Base-by-base conservation (phyloP, 805 yeast species). In the Wickerhamomyces queroliae region DNA sequence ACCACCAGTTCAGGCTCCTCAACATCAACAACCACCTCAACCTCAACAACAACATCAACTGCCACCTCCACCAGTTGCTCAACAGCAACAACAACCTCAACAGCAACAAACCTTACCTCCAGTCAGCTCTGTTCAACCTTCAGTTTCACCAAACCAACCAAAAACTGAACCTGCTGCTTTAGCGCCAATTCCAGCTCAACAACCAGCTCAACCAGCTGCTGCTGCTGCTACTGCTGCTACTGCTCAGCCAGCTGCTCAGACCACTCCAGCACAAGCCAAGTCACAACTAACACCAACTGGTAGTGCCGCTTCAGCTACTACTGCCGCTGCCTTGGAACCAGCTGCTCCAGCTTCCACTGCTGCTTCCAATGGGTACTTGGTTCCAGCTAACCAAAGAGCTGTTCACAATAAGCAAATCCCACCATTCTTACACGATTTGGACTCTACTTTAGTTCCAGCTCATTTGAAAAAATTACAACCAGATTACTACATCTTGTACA, bases 401-500 rank as follows among this genome's bases (percentile, higher is more conserved):
- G 45, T 57, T 13, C 89, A 82, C 58, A 73, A 75, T 41, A 83
- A 84, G 59, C 86, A 82, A 46, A 80, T 83, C 44, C 95, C 95
- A 11, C 86, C 85, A n/a, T 84, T 83, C 54, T 72, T 84, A 56
- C 64, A 78, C 30, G 95, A 86, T 56, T 72, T 88, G 56, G 96
- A 89, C 59, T 78, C 91, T 26, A 76, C 78, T 46, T 71, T 77
- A 45, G 88, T 89, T 18, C 77, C 84, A 43, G 78, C 87, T 10
- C 80, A 80, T 48, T 76, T 77, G 69, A 88, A 84, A 62, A 89
- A 88, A 60, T 85, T 84, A 56, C 83, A 80, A 44, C 78, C 76
- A 41, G 96, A 87, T 57, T 91, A 87, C 67, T 87, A 85, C 62
- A 84, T 87, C 12, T 74, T 93, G 49, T 91, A 84, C 69, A 93